Evolutionary conservation across 805 yeast genomes (phyloP).

Genomic region (Yamadazyma akitaensis): DNA sequence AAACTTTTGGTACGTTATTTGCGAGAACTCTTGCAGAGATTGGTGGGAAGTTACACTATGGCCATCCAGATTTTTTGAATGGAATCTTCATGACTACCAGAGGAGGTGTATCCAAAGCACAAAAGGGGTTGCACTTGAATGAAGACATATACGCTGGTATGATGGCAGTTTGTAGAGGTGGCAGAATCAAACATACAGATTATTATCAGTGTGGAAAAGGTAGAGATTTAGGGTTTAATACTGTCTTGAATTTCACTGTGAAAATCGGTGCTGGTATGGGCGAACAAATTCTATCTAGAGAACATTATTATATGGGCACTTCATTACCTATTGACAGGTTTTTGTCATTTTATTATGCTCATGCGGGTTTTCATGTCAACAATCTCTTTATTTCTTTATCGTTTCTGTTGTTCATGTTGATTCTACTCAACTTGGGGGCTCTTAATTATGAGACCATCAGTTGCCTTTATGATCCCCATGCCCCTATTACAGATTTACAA

Average conservation of each 20-base stretch:
- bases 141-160: slow-evolving; percentile 97
- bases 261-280: slow-evolving; percentile 99
- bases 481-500: slow-evolving; percentile 71
- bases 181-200: slow-evolving; percentile 92
- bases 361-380: slow-evolving; percentile 93
- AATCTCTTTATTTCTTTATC: slow-evolving; percentile 85
- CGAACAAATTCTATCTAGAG: slow-evolving; percentile 88
- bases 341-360: slow-evolving; percentile 92
- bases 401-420: slow-evolving; percentile 80
- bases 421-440: slow-evolving; percentile 76
- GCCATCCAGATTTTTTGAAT: slow-evolving; percentile 94
- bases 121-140: slow-evolving; percentile 86
- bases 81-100: slow-evolving; percentile 90
- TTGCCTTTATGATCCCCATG: slow-evolving; percentile 63
- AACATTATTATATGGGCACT: slow-evolving; percentile 87
- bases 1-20: slow-evolving; percentile 93
- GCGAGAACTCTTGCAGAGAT: slow-evolving; percentile 91
- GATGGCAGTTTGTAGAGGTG: slow-evolving; percentile 85
- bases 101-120: slow-evolving; percentile 95
- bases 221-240: slow-evolving; percentile 89
- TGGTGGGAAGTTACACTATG: slow-evolving; percentile 93
- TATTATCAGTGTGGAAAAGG: slow-evolving; percentile 97
- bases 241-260: slow-evolving; percentile 88
- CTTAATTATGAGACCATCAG: slow-evolving; percentile 66
- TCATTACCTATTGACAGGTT: slow-evolving; percentile 86